phyloP scores from a whole-genome alignment of 208 protist species.

The Crithidia sp. region DNA sequence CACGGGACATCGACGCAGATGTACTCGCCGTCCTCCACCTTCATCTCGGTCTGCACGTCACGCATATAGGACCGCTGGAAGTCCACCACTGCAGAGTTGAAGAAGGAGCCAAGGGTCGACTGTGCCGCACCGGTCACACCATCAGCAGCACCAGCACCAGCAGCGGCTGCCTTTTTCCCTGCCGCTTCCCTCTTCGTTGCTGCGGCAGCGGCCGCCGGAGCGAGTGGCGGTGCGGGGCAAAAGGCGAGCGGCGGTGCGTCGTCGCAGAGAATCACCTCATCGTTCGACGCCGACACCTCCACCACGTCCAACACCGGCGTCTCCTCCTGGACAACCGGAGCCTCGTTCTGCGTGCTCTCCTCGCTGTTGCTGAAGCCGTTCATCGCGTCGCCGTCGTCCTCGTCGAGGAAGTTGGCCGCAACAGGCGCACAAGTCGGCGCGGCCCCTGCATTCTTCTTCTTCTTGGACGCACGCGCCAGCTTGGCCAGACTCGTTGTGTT shows the following conservation, averaged over 20 bases:
- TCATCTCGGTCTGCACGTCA: constrained; percentile 66
- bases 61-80: constrained; percentile 75
- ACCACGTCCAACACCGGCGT: constrained; percentile 46
- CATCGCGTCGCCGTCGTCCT: constrained; percentile 30
- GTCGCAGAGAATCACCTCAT: constrained; percentile 86
- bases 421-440: not conserved
- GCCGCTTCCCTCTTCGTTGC: constrained; percentile 3
- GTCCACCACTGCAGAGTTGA: constrained; percentile 58
- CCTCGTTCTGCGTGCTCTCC: constrained; percentile 10
- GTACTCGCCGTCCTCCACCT: constrained; percentile 69
- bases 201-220: not conserved
- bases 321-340: constrained; percentile 8
- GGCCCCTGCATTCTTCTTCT: not conserved
- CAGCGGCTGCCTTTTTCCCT: not conserved
- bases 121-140: constrained; percentile 25
- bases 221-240: constrained; percentile 23
- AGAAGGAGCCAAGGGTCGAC: constrained; percentile 57
- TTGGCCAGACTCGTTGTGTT: constrained; percentile 67
- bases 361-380: constrained; percentile 17
- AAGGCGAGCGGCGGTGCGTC: constrained; percentile 76
- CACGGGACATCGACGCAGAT: constrained; percentile 59
- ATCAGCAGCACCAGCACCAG: not conserved
- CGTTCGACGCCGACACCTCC: constrained; percentile 49
- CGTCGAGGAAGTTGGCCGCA: constrained; percentile 30
- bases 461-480: constrained; percentile 71